Base-by-base conservation (phyloP, 2,329 filamentous ascomycete genomes). In the Cytospora paraplurivora region DNA sequence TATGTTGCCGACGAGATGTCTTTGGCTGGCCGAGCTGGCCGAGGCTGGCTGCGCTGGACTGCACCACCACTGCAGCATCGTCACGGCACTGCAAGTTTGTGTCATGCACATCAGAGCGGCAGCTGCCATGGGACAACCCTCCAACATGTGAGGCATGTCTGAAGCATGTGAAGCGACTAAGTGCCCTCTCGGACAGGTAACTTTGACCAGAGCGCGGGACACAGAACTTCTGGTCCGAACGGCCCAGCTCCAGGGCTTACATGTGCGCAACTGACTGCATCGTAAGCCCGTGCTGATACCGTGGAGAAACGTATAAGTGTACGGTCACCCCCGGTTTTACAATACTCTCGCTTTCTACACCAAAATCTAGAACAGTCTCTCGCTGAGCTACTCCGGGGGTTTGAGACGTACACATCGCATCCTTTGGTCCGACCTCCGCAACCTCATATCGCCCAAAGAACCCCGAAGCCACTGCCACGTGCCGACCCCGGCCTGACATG, bases 401-500 rank as follows among this genome's bases (percentile, higher is more conserved):
- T 21, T n/a, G 21, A 21, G 21, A 17, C 11, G 8, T n/a, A 21
- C 44, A 47, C n/a, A 7, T 11, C 27, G 27, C 27, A 17, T 3
- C 44, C n/a, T 19, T 19, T 21, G n/a, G 21, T 21, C 21, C 8
- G 5, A 47, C 6, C 44, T 47, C 44, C 44, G 44, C 19, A n/a
- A 19, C 41, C 15, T 3, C 41, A 44, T 44, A 47, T 19, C 44
- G 11, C 44, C 41, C 17, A 44, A 27, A 6, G 3, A 19, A 44
- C 17, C n/a, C 41, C 44, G 34, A 37, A n/a, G 35, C 21, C 11
- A 55, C 51, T 61, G 49, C 19, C 15, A 34, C 34, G 51, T 21
- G 51, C 37, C 59, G 41, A 38, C 21, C 32, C 12, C 38, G n/a
- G 38, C 7, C 41, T 52, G 52, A 37, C 32, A 38, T 59, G 38